Conservation (phyloP, 1,284 basidiomycete genomes). For the Xerocomus amazonicus region DNA sequence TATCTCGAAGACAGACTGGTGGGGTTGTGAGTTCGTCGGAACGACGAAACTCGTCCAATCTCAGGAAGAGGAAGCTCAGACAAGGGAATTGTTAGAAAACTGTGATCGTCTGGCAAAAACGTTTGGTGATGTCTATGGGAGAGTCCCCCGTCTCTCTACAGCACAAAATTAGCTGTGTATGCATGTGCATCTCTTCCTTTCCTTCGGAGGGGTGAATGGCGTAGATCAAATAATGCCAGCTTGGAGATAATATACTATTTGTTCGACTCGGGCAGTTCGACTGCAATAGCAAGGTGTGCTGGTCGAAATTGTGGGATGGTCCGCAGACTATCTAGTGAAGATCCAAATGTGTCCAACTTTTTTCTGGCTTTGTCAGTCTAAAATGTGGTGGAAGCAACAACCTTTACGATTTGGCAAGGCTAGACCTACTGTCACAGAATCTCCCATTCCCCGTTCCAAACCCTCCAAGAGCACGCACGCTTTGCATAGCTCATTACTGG, state of each 20-base stretch:
- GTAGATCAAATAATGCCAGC: neutral
- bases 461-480: slow-evolving; percentile 89
- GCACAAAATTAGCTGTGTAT: neutral
- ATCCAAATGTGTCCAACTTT: slow-evolving; percentile 57
- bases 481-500: slow-evolving; percentile 90
- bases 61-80: slow-evolving; percentile 42
- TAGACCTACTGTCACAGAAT: slow-evolving; percentile 59
- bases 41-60: slow-evolving; percentile 48
- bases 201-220: neutral
- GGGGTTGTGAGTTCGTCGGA: slow-evolving; percentile 53
- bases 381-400: neutral
- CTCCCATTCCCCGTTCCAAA: slow-evolving; percentile 79
- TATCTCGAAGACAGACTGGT: slow-evolving; percentile 51
- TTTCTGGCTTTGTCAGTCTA: slow-evolving; percentile 66
- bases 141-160: slow-evolving; percentile 17
- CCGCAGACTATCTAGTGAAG: slow-evolving; percentile 54
- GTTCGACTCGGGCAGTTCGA: slow-evolving; percentile 23
- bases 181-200: neutral
- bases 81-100: slow-evolving; percentile 45
- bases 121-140: slow-evolving; percentile 28
- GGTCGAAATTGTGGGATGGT: slow-evolving; percentile 63
- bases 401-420: neutral
- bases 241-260: slow-evolving; percentile 3
- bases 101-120: slow-evolving; percentile 46
- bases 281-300: slow-evolving; percentile 28